Evolutionary conservation across 768 basidiomycete genomes (phyloP).

Genomic region (Tremella yokohamensis): DNA sequence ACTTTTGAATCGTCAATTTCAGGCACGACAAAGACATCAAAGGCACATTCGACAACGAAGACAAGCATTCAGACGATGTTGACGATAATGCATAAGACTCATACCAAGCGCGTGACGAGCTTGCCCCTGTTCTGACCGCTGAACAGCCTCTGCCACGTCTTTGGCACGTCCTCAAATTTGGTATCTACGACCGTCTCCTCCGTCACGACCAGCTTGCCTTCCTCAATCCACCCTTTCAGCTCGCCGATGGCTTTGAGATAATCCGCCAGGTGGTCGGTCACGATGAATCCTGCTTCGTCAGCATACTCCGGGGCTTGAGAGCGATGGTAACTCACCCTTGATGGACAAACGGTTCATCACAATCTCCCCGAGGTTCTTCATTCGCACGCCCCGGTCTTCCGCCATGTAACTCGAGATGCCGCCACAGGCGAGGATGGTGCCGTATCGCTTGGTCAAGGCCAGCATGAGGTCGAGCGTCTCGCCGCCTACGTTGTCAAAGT

Average conservation of each 20-base stretch:
- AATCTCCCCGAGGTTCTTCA: slow-evolving; percentile 30
- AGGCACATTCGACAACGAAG: too few species aligned
- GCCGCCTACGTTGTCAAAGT: slow-evolving; percentile 41
- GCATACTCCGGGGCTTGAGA: background rate
- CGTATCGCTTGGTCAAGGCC: slow-evolving; percentile 20
- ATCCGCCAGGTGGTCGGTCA: slow-evolving; percentile 23
- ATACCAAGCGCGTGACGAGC: slow-evolving; percentile 35
- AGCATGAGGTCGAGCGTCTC: slow-evolving; percentile 26
- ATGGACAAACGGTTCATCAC: slow-evolving; percentile 35
- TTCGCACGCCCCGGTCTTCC: slow-evolving; percentile 3
- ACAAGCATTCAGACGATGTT: too few species aligned
- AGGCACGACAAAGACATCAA: too few species aligned
- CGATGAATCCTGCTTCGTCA: slow-evolving; percentile 22
- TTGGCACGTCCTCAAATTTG: slow-evolving; percentile 41
- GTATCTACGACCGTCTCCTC: slow-evolving; percentile 38
- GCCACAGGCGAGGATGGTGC: slow-evolving; percentile 27
- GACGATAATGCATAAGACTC: background rate
- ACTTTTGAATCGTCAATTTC: too few species aligned
- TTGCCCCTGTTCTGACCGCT: slow-evolving; percentile 39
- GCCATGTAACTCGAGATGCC: slow-evolving; percentile 11
- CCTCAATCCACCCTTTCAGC: slow-evolving; percentile 26
- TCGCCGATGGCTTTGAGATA: slow-evolving; percentile 17
- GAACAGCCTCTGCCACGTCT: slow-evolving; percentile 35
- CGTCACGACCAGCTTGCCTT: slow-evolving; percentile 29
- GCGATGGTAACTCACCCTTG: slow-evolving; percentile 25